Conservation (phyloP, 2,329 filamentous ascomycete species). For the Ophiostoma australiae region DNA sequence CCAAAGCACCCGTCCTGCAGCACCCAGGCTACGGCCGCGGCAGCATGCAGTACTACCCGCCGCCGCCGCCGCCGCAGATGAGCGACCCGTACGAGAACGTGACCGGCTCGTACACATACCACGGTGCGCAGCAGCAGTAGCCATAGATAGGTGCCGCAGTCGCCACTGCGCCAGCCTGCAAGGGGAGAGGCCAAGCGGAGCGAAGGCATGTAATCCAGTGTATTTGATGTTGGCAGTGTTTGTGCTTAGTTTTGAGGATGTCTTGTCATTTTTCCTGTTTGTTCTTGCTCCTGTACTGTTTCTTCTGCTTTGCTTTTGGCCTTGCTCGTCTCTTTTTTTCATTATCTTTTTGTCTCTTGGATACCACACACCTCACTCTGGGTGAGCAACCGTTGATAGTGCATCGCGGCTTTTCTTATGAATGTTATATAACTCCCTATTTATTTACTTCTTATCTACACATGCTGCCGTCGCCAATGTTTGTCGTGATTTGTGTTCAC, state of each 20-base stretch:
- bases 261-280: background rate
- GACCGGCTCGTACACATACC: background rate
- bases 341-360: background rate
- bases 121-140: background rate
- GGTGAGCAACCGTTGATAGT: constrained; percentile 23
- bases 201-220: background rate
- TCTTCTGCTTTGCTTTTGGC: background rate
- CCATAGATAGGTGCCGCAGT: background rate
- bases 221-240: background rate
- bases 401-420: constrained; percentile 21
- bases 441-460: no score
- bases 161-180: background rate
- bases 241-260: background rate
- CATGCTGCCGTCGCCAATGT: no score
- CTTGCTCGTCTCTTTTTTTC: background rate
- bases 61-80: constrained; percentile 19
- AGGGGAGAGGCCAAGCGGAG: background rate
- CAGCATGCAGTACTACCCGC: constrained; percentile 21
- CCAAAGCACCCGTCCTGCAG: constrained; percentile 38
- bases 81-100: constrained; percentile 8
- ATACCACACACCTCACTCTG: constrained; percentile 9
- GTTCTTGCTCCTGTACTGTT: background rate
- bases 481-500: no score
- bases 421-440: background rate
- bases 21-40: constrained; percentile 38